Conservation (phyloP, 73 alveolate species). For the Tetrahymena malaccensis region DNA sequence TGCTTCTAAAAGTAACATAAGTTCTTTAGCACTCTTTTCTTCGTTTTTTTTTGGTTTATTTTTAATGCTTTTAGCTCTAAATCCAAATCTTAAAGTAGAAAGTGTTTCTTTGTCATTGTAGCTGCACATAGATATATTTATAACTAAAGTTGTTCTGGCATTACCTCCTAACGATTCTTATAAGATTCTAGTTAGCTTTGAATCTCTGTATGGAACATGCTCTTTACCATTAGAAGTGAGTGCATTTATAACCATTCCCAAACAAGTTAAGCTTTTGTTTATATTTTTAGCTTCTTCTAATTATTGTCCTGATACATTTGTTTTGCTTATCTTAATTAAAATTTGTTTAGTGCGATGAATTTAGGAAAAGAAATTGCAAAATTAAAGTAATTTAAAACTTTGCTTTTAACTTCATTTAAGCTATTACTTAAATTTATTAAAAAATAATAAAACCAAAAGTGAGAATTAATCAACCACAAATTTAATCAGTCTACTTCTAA, state of each 20-base stretch:
- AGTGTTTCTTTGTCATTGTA: slow-evolving; percentile 85
- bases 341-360: not conserved
- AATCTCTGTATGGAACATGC: slow-evolving; percentile 91
- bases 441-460: no score
- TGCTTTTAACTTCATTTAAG: not conserved
- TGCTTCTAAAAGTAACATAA: slow-evolving; percentile 37
- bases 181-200: slow-evolving; percentile 87
- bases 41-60: slow-evolving; percentile 62
- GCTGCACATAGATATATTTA: slow-evolving; percentile 60
- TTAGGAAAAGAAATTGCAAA: no score
- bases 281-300: slow-evolving; percentile 93
- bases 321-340: slow-evolving; percentile 54
- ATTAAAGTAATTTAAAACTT: no score
- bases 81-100: slow-evolving; percentile 85
- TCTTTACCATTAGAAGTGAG: slow-evolving; percentile 73
- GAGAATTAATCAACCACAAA: not conserved
- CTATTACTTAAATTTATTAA: not conserved
- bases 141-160: slow-evolving; percentile 82
- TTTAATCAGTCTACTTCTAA: not conserved
- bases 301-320: slow-evolving; percentile 82
- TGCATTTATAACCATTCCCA: slow-evolving; percentile 95
- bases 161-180: slow-evolving; percentile 92
- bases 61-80: slow-evolving; percentile 87
- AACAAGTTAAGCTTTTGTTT: slow-evolving; percentile 82
- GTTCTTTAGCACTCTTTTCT: slow-evolving; percentile 68